Evolutionary conservation across 495 filamentous ascomycete genomes (phyloP).

Genomic region (Apiosordaria backusii): DNA sequence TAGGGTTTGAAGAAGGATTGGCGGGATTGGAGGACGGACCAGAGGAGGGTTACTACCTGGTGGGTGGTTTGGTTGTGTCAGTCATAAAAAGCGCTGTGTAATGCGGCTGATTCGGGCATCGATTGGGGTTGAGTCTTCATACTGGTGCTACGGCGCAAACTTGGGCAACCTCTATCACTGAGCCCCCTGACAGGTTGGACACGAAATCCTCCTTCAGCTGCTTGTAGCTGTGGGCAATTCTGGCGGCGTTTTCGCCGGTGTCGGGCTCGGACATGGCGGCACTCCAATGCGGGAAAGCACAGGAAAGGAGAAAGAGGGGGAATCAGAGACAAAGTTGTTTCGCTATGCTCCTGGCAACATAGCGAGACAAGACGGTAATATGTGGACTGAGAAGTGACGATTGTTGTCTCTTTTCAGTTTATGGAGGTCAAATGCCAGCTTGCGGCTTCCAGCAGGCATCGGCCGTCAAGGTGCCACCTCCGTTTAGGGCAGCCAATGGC

Average conservation of each 20-base stretch:
- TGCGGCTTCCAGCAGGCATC: conserved; percentile 13
- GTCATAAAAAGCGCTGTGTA: conserved; percentile 11
- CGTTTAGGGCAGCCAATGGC: conserved; percentile 17
- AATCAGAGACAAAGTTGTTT: neutral
- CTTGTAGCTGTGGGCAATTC: conserved; percentile 63
- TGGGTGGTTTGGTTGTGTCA: neutral
- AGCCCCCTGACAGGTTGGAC: conserved; percentile 83
- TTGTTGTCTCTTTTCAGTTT: neutral
- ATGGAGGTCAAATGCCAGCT: conserved; percentile 21
- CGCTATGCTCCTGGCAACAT: neutral
- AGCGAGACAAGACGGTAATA: neutral
- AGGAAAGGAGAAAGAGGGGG: neutral
- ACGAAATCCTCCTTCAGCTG: conserved; percentile 91
- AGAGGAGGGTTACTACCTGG: conserved; percentile 77
- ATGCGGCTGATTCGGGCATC: no score
- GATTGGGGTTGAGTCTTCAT: conserved; percentile 31
- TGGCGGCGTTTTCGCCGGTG: conserved; percentile 24
- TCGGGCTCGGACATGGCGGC: conserved; percentile 30
- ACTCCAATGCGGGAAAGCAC: neutral
- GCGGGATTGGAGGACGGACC: conserved; percentile 87
- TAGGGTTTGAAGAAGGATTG: conserved; percentile 79
- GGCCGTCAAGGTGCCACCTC: conserved; percentile 15
- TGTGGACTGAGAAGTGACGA: neutral
- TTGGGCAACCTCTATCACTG: conserved; percentile 78
- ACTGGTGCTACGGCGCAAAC: conserved; percentile 84